A percentile compares a stretch with the other conserved stretches of the same genome.
phyloP scores from a whole-genome alignment of 139 green algal genomes.

The Chlorella sp. region DNA sequence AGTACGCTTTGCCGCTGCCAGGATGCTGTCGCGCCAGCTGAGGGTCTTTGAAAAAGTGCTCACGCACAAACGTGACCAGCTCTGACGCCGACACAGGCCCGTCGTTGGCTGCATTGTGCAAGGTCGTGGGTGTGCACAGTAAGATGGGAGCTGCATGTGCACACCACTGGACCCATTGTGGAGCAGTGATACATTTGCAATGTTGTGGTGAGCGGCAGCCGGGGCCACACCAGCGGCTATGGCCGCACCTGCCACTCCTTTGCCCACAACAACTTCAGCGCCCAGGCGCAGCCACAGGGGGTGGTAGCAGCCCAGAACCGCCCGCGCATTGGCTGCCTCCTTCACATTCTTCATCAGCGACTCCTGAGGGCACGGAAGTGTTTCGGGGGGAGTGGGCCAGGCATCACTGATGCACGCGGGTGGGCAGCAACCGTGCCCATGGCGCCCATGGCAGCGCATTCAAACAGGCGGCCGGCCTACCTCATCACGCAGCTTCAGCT shows the following conservation, averaged over 20 bases:
- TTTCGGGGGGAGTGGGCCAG: too few species aligned
- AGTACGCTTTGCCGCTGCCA: slow-evolving; percentile 54
- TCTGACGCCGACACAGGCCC: slow-evolving; percentile 13
- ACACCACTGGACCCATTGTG: too few species aligned
- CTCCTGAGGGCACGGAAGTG: slow-evolving; percentile 31
- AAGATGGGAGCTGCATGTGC: too few species aligned
- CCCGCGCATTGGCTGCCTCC: slow-evolving; percentile 54
- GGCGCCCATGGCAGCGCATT: background rate
- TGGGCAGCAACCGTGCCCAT: too few species aligned
- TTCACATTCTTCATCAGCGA: slow-evolving; percentile 56
- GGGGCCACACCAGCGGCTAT: background rate
- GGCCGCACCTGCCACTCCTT: slow-evolving; percentile 5
- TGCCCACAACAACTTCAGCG: slow-evolving; percentile 59
- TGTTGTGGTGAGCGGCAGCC: too few species aligned
- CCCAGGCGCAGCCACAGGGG: slow-evolving; percentile 87
- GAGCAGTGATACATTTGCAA: too few species aligned
- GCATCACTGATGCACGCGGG: too few species aligned
- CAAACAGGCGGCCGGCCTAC: slow-evolving; percentile 22
- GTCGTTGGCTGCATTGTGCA: background rate
- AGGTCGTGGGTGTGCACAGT: background rate
- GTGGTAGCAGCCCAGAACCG: slow-evolving; percentile 80
- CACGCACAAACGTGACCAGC: slow-evolving; percentile 57
- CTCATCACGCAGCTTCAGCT: slow-evolving; percentile 63
- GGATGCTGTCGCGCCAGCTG: slow-evolving; percentile 55
- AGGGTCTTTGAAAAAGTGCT: slow-evolving; percentile 65